phyloP scores from a whole-genome alignment of 345 rosid genomes.

The Passiflora organensis region DNA sequence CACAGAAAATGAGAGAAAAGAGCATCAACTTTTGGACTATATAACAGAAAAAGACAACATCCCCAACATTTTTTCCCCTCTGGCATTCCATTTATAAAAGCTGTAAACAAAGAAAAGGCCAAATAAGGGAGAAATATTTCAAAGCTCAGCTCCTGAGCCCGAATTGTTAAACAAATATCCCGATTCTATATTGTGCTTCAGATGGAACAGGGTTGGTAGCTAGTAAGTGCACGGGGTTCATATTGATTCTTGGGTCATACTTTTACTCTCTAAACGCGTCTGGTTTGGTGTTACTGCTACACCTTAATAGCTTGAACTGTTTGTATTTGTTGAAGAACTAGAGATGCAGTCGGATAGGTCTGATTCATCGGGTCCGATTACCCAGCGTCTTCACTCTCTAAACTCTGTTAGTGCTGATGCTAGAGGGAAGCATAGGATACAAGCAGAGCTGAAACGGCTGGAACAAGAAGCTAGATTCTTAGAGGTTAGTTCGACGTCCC shows the following conservation, averaged over 20 bases:
- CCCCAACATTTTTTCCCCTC: too few species aligned
- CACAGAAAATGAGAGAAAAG: too few species aligned
- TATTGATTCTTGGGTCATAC: constrained; percentile 35
- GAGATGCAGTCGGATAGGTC: constrained; percentile 58
- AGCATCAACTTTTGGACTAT: too few species aligned
- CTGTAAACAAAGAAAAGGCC: too few species aligned
- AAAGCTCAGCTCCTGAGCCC: neutral
- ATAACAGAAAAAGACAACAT: too few species aligned
- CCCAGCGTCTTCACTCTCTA: constrained; percentile 33
- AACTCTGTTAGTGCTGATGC: constrained; percentile 19
- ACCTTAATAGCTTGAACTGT: too few species aligned
- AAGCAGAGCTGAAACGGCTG: constrained; percentile 23
- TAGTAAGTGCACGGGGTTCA: constrained; percentile 32
- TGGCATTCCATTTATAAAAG: too few species aligned
- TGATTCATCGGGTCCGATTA: constrained; percentile 40
- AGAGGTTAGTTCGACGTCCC: constrained; percentile 23
- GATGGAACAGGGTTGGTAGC: neutral
- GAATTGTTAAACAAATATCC: constrained; percentile 16
- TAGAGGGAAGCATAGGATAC: constrained; percentile 27
- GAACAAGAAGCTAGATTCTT: constrained; percentile 27
- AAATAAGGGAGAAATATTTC: too few species aligned
- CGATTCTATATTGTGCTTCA: constrained; percentile 8
- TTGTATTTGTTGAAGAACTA: too few species aligned
- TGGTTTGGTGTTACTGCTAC: constrained; percentile 5
- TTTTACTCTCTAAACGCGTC: constrained; percentile 21